phyloP scores from a whole-genome alignment of 805 yeast genomes.

The Candida adriatica region DNA sequence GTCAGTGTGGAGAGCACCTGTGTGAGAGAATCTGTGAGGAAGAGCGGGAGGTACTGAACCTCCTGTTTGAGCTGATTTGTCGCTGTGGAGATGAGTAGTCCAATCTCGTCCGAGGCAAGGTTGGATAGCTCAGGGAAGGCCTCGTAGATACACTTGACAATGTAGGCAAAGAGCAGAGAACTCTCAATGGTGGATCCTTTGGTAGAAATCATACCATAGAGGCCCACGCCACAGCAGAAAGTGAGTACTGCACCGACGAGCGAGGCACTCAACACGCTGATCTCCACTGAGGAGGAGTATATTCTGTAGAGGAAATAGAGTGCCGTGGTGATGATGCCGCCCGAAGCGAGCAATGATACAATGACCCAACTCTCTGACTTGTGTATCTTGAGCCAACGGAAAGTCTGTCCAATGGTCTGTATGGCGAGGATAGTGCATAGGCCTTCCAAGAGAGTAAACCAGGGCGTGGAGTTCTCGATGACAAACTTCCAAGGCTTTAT shows the following conservation, averaged over 20 bases:
- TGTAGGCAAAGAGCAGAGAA: constrained; percentile 79
- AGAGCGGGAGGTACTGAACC: constrained; percentile 24
- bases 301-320: constrained; percentile 77
- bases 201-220: constrained; percentile 77
- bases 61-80: constrained; percentile 27
- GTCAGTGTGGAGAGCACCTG: constrained; percentile 17
- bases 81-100: constrained; percentile 31
- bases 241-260: constrained; percentile 83
- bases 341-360: constrained; percentile 61
- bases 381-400: constrained; percentile 55
- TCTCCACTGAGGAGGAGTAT: constrained; percentile 67
- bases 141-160: constrained; percentile 89
- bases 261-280: constrained; percentile 64
- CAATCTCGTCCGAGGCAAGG: constrained; percentile 37
- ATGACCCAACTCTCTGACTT: constrained; percentile 75
- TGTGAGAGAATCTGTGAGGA: constrained; percentile 22
- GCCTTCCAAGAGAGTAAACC: constrained; percentile 87
- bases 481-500: constrained; percentile 66
- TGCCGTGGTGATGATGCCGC: constrained; percentile 68
- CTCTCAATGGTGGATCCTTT: constrained; percentile 89
- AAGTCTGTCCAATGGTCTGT: constrained; percentile 83
- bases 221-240: constrained; percentile 61
- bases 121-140: constrained; percentile 83
- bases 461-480: constrained; percentile 76
- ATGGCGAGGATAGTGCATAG: constrained; percentile 87